Conservation (phyloP, 768 basidiomycete species). For the Tricholoma furcatifolium region DNA sequence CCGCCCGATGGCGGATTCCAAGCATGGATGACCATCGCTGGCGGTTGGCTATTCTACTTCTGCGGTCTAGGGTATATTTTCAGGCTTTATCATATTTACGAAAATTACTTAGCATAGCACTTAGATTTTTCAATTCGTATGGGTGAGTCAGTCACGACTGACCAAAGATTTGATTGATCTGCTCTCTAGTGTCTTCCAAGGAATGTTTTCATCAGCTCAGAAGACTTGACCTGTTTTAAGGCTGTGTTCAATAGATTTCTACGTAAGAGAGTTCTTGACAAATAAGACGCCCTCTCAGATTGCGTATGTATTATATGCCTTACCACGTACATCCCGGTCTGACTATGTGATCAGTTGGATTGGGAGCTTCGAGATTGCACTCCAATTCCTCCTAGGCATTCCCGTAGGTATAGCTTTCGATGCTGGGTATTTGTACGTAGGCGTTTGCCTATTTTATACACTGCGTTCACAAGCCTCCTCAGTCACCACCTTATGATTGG, state of each 20-base stretch:
- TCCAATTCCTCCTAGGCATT: constrained; percentile 27
- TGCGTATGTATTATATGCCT: constrained; percentile 4
- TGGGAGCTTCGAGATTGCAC: constrained; percentile 35
- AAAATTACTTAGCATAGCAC: not conserved
- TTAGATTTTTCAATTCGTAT: constrained; percentile 18
- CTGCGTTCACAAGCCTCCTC: not conserved
- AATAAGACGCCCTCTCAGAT: constrained; percentile 18
- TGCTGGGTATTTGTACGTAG: constrained; percentile 24
- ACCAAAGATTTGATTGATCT: not conserved
- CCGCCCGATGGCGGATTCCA: constrained; percentile 11
- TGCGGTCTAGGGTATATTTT: constrained; percentile 14
- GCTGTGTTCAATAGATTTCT: constrained; percentile 12
- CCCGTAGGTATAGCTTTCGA: constrained; percentile 28
- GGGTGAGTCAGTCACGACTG: constrained; percentile 3
- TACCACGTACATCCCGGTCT: not conserved
- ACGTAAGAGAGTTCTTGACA: constrained; percentile 15
- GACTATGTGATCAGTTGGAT: constrained; percentile 22
- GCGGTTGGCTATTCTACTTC: constrained; percentile 17
- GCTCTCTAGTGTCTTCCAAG: constrained; percentile 15
- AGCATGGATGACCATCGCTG: constrained; percentile 15
- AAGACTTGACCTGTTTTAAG: not conserved
- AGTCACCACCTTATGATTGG: constrained; percentile 37
- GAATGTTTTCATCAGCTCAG: not conserved
- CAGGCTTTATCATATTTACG: not conserved
- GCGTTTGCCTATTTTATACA: not conserved